Evolutionary conservation across 1,139 yeast genomes (phyloP), one percentile per base, ranked within the genome.

Genomic region (Spencermartinsiella ligniputridi): DNA sequence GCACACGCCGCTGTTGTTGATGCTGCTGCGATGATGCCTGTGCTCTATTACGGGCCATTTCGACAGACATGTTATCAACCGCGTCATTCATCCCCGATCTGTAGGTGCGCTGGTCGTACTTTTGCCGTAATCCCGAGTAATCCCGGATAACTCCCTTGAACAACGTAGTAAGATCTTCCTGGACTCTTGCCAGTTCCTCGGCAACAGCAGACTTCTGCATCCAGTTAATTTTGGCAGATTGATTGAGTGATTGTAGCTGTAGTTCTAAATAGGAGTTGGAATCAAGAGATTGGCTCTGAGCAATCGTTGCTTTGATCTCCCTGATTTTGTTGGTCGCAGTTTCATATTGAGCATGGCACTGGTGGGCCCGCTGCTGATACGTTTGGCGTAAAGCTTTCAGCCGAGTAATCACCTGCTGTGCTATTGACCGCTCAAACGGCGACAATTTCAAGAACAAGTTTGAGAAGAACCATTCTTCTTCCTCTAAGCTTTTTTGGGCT

Each of bases 311-410:
- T 4, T 27, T 13, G 18, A 37, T 6, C 22, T 27, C 21, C 6
- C 15, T 8, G 11, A 37, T 11, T 21, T 17, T 37, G 8, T 12
- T 24, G 20, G 13, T 37, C n/a, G 22, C 40, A 9, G 19, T 13
- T 13, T 37, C 33, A 17, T 21, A 37, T 16, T 37, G 40, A 17
- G 33, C 9, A n/a, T 25, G 27, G 32, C 25, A 4, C 8, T 37
- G 19, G 17, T 37, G 25, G 3, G 18, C 24, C 17, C 40, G 32
- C 17, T 4, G 6, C 17, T 24, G 40, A 15, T 15, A 16, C 19
- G 32, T 24, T 8, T 11, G 5, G n/a, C 22, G 25, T 11, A 13
- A 11, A 5, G 11, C 22, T 8, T 37, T 25, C 19, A 37, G 33
- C 27, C 17, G 8, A 5, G 12, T 8, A 25, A 37, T 37, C n/a